Percentiles rank a stretch among this genome's conserved stretches.
phyloP scores from a whole-genome alignment of 495 filamentous ascomycete genomes.

The Lasiosphaeris hirsuta region DNA sequence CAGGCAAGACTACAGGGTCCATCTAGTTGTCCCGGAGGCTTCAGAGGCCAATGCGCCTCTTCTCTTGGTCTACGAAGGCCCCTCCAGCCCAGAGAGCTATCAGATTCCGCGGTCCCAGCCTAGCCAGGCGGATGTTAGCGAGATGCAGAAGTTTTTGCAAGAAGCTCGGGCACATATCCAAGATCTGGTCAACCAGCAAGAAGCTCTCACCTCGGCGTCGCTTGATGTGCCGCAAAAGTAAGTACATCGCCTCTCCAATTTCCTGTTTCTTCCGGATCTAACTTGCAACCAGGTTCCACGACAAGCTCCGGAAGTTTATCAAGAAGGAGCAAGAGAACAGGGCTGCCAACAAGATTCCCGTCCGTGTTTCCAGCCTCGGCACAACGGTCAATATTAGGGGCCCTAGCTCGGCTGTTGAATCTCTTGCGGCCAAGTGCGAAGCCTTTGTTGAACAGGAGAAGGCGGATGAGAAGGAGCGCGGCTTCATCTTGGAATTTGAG shows the following conservation, averaged over 20 bases:
- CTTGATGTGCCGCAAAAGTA: constrained; percentile 73
- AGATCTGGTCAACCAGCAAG: constrained; percentile 65
- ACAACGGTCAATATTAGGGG: constrained; percentile 70
- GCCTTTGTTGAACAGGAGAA: constrained; percentile 80
- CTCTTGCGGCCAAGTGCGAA: constrained; percentile 63
- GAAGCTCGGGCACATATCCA: constrained; percentile 71
- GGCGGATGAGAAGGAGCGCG: constrained; percentile 83
- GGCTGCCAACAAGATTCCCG: constrained; percentile 63
- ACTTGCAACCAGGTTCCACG: constrained; percentile 47
- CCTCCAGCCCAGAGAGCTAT: constrained; percentile 54
- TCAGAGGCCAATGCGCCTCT: constrained; percentile 58
- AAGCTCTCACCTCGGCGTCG: constrained; percentile 60
- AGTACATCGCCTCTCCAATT: constrained; percentile 15
- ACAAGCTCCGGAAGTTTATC: constrained; percentile 74
- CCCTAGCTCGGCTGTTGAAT: constrained; percentile 64
- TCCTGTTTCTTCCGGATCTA: constrained; percentile 1
- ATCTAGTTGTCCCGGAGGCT: constrained; percentile 69
- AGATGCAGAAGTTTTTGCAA: constrained; percentile 57
- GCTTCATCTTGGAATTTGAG: constrained; percentile 77
- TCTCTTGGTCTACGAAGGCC: constrained; percentile 81
- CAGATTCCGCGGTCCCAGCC: constrained; percentile 62
- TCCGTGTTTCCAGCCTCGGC: constrained; percentile 59
- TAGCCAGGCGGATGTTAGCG: constrained; percentile 22
- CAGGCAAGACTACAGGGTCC: constrained; percentile 71
- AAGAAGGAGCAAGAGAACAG: constrained; percentile 68